Conservation (phyloP, 2,329 filamentous ascomycete genomes). For the Claviceps sorghi region DNA sequence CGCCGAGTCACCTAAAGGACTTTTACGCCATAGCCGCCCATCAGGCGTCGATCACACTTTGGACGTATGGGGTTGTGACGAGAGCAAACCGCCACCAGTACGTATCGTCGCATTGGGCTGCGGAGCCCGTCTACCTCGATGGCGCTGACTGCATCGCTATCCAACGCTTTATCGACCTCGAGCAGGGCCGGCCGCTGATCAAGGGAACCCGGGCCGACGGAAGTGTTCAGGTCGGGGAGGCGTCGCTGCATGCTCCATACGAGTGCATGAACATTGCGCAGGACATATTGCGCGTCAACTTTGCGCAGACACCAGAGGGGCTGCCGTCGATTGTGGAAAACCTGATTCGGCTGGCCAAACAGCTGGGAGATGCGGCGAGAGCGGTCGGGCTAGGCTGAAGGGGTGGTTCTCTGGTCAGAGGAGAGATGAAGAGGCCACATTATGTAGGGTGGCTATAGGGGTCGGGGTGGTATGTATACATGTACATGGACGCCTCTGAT, state of each 20-base stretch:
- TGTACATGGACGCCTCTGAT: too few relatives aligned
- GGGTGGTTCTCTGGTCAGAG: too few relatives aligned
- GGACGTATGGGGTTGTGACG: constrained; percentile 51
- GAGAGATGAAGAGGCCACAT: not conserved
- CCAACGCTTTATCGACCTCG: constrained; percentile 41
- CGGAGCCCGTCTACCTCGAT: constrained; percentile 38
- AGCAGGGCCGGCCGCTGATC: constrained; percentile 38
- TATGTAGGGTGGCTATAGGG: not conserved
- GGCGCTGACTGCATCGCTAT: constrained; percentile 36
- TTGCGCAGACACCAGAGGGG: constrained; percentile 23
- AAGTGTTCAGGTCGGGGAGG: constrained; percentile 18
- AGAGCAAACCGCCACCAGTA: constrained; percentile 23
- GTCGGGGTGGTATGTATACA: not conserved
- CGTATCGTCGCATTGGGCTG: constrained; percentile 18
- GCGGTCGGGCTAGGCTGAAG: constrained; percentile 19
- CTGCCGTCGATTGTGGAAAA: constrained; percentile 53
- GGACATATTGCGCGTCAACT: constrained; percentile 41
- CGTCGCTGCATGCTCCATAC: constrained; percentile 38
- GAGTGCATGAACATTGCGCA: constrained; percentile 45
- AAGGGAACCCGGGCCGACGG: constrained; percentile 19
- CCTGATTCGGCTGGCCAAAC: constrained; percentile 46
- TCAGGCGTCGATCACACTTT: constrained; percentile 52
- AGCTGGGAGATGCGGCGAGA: constrained; percentile 38
- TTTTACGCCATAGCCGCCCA: constrained; percentile 57
- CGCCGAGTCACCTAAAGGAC: constrained; percentile 40